Evolutionary conservation across 768 basidiomycete genomes (phyloP).

Genomic region (Calocera viscosa): DNA sequence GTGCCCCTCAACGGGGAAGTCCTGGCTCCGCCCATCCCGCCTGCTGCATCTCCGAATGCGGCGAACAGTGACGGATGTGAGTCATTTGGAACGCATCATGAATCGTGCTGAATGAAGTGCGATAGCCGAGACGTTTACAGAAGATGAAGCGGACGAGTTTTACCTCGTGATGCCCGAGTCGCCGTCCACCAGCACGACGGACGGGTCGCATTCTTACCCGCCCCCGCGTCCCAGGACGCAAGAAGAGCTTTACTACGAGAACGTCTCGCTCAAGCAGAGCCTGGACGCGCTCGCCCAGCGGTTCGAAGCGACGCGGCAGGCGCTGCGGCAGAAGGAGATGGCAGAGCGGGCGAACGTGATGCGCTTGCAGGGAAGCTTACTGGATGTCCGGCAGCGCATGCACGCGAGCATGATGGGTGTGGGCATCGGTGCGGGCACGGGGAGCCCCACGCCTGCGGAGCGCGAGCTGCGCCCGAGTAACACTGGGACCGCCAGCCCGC

Average conservation of each 20-base stretch:
- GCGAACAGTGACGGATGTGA: not conserved
- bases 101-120: not conserved
- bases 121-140: not conserved
- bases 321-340: not conserved
- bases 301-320: not conserved
- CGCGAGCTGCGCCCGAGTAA: not conserved
- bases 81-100: not conserved
- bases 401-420: not conserved
- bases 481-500: not conserved
- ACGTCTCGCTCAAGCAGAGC: not conserved
- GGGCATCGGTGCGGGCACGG: not conserved
- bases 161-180: not conserved
- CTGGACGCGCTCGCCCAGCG: not conserved
- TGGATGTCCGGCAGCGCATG: not conserved
- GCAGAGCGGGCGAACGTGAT: not conserved
- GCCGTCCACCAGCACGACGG: not conserved
- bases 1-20: conserved; percentile 41
- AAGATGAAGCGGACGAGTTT: not conserved
- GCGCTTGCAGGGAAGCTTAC: not conserved
- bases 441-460: not conserved
- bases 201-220: not conserved
- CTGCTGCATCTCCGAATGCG: too few species aligned
- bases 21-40: not conserved
- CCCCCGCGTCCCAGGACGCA: not conserved
- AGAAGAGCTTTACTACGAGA: conserved; percentile 1